Base-by-base conservation (phyloP, 2,329 filamentous ascomycete species). In the Aspergillus costaricaensis region DNA sequence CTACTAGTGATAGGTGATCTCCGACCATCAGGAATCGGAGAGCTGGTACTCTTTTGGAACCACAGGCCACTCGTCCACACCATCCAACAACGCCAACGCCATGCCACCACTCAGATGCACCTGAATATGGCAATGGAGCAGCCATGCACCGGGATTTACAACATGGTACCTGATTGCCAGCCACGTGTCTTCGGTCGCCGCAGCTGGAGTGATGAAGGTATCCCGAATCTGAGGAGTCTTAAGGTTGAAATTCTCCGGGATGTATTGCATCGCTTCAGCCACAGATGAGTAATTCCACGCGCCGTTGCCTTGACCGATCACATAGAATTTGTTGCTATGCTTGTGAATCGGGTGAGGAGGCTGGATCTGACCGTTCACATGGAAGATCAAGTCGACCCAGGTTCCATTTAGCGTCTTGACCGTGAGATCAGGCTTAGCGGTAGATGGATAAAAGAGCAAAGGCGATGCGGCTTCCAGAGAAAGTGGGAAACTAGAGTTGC, bases 271-370 rank as follows among this genome's bases (percentile, higher is more conserved):
- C 0, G 86, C 86, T 57, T 86, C 83, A 0, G 79, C 82, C 0
- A 88, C 82, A 0, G 78, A 80, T 2, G 69, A 70, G 78, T 82
- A 88, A 12, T 75, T 79, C 68, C 84, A 89, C 1, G 64, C 57
- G 0, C 84, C 84, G 0, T 65, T 66, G 2, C 85, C 86, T 0
- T 73, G 60, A 1, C 86, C 86, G 36, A 89, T 79, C 19, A 82
- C 73, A 66, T 80, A 88, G 74, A 83, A 85, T 69, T 86, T 86
- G 66, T 82, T 85, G 50, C 82, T 82, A 72, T 89, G 86, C 76
- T 88, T 88, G 79, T 89, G 86, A 54, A 89, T 83, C 0, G 85
- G 83, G 60, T 89, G 86, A 9, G 82, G 77, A 4, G 82, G 84
- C 66, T 85, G 82, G 6, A 82, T 74, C 5, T 73, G 72, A 2